These are phyloP conservation scores for Bimuria novae-zelandiae DNA, from an alignment of 2,329 filamentous ascomycete genomes.

Conservation along the genomic window DNA sequence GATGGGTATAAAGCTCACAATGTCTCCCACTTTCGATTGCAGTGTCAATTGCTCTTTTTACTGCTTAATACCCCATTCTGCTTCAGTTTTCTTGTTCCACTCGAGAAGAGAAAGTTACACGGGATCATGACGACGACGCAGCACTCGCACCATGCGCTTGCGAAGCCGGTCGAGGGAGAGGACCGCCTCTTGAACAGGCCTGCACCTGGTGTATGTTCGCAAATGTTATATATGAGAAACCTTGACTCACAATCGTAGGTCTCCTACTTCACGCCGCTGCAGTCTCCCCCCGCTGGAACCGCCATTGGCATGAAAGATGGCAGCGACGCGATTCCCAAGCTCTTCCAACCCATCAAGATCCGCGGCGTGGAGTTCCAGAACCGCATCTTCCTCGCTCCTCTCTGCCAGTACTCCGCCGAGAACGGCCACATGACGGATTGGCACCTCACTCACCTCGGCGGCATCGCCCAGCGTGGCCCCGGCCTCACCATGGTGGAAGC, in stretches of 20 bases:
- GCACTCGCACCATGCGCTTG: slow-evolving; percentile 40
- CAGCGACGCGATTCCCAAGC: slow-evolving; percentile 59
- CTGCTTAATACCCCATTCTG: background rate
- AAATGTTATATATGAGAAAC: background rate
- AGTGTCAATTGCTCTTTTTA: background rate
- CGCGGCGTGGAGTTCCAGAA: slow-evolving; percentile 68
- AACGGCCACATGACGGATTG: slow-evolving; percentile 78
- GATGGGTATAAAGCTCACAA: slow-evolving; percentile 29
- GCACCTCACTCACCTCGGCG: slow-evolving; percentile 81
- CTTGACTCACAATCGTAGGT: slow-evolving; percentile 31
- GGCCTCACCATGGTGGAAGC: slow-evolving; percentile 78
- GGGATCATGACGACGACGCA: slow-evolving; percentile 28
- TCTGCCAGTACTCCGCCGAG: slow-evolving; percentile 70
- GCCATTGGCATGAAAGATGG: slow-evolving; percentile 53
- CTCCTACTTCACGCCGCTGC: slow-evolving; percentile 55
- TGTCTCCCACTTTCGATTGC: background rate
- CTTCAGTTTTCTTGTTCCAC: background rate
- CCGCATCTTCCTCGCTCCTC: slow-evolving; percentile 65
- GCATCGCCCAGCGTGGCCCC: slow-evolving; percentile 76
- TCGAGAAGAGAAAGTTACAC: too few species aligned
- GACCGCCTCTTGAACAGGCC: slow-evolving; percentile 47
- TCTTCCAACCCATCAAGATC: slow-evolving; percentile 63
- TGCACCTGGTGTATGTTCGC: slow-evolving; percentile 47
- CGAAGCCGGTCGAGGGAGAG: slow-evolving; percentile 38
- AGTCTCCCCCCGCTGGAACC: slow-evolving; percentile 54